phyloP scores from a whole-genome alignment of 305 asterid genomes.

The Ajuga reptans region DNA sequence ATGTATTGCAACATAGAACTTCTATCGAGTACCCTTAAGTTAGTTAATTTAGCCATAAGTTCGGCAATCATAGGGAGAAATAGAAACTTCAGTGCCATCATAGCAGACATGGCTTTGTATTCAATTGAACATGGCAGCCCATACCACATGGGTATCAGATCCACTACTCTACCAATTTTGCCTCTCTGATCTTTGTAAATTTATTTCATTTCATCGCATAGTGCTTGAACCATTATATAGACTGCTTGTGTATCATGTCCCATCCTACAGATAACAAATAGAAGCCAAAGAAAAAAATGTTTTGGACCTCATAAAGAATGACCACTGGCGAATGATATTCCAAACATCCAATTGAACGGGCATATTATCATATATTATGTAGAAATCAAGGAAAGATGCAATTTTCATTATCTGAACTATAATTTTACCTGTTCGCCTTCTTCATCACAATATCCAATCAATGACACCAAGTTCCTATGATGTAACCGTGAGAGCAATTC shows the following conservation, averaged over 20 bases:
- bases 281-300: not conserved
- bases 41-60: not conserved
- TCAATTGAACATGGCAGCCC: not conserved
- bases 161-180: not conserved
- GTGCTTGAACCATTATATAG: not conserved
- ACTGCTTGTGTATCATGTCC: not conserved
- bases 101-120: not conserved
- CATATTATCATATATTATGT: not conserved
- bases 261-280: not conserved
- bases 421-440: conserved; percentile 67
- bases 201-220: not conserved
- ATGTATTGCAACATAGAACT: not conserved
- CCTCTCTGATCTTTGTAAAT: not conserved
- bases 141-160: not conserved
- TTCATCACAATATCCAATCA: conserved; percentile 74
- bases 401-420: not conserved
- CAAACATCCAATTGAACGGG: not conserved
- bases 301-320: not conserved
- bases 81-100: not conserved
- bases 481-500: conserved; percentile 71
- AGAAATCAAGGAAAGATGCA: not conserved
- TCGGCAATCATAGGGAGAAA: not conserved
- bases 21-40: not conserved
- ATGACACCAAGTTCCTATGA: conserved; percentile 68
- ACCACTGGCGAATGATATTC: not conserved